Percentiles rank a stretch among this genome's conserved stretches.
Conservation (phyloP, 345 rosid species). For the Jatropha curcas region DNA sequence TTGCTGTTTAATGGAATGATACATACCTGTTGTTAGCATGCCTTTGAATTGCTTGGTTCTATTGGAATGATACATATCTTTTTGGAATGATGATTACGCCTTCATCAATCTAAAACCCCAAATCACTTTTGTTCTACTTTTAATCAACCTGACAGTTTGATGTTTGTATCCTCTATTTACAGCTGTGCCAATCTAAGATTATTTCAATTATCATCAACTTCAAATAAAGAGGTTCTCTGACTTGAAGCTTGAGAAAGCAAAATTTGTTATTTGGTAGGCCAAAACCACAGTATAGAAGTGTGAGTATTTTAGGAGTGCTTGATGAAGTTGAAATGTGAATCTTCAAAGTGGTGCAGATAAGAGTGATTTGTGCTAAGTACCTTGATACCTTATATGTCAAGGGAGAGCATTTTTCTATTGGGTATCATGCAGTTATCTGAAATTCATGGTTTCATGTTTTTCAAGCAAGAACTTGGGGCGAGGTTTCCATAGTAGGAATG, state of each 20-base stretch:
- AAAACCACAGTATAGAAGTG: no score
- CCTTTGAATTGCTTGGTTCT: background rate
- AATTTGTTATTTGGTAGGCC: background rate
- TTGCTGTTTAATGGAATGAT: background rate
- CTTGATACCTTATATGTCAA: background rate
- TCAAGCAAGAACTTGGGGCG: no score
- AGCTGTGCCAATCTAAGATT: background rate
- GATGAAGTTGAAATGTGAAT: background rate
- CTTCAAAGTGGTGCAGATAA: background rate
- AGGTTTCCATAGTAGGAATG: no score
- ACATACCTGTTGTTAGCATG: background rate
- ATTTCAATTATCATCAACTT: background rate
- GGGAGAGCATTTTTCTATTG: no score
- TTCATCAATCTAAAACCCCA: no score
- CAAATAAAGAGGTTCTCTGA: background rate
- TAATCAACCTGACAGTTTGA: no score
- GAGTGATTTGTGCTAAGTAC: background rate
- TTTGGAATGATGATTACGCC: no score
- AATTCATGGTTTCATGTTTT: no score
- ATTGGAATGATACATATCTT: background rate
- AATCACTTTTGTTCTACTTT: no score
- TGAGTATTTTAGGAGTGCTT: background rate
- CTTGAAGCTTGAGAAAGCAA: background rate
- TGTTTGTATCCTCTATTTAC: no score
- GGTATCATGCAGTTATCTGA: no score